These are phyloP conservation scores for Hibiscus syriacus DNA, from an alignment of 345 rosid genomes.

Conservation along the genomic window DNA sequence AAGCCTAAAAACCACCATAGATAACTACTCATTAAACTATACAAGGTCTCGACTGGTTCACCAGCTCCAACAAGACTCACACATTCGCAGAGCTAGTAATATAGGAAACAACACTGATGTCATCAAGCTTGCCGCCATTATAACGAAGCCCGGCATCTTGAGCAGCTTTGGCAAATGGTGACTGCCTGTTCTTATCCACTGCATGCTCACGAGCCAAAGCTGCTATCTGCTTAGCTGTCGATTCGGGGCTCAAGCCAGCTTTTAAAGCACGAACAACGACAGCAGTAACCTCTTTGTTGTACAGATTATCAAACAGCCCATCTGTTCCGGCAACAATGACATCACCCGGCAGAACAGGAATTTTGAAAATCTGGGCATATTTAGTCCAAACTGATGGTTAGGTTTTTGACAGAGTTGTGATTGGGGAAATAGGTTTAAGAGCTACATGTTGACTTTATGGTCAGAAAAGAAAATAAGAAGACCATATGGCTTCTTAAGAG, in stretches of 20 bases:
- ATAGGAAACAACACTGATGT: slow-evolving; percentile 85
- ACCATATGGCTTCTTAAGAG: neutral
- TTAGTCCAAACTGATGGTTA: neutral
- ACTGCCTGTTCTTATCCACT: slow-evolving; percentile 55
- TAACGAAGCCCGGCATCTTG: slow-evolving; percentile 88
- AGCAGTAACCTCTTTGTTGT: slow-evolving; percentile 71
- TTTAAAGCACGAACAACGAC: slow-evolving; percentile 70
- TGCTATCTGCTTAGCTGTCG: slow-evolving; percentile 75
- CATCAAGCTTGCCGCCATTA: slow-evolving; percentile 92
- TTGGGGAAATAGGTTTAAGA: neutral
- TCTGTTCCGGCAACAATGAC: slow-evolving; percentile 87
- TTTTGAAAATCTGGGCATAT: slow-evolving; percentile 53
- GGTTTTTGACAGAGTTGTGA: neutral
- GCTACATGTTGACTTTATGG: neutral
- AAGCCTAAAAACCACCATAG: neutral
- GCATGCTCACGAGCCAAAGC: slow-evolving; percentile 85
- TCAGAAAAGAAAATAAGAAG: neutral
- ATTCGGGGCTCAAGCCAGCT: slow-evolving; percentile 68
- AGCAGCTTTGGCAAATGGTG: slow-evolving; percentile 85
- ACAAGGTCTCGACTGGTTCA: neutral
- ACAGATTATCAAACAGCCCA: slow-evolving; percentile 85
- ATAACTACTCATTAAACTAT: neutral
- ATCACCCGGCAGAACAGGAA: slow-evolving; percentile 79
- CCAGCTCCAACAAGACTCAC: neutral
- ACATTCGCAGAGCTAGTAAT: slow-evolving; percentile 21